phyloP scores from a whole-genome alignment of 257 asterid species.

The Cynanchum wilfordii region DNA sequence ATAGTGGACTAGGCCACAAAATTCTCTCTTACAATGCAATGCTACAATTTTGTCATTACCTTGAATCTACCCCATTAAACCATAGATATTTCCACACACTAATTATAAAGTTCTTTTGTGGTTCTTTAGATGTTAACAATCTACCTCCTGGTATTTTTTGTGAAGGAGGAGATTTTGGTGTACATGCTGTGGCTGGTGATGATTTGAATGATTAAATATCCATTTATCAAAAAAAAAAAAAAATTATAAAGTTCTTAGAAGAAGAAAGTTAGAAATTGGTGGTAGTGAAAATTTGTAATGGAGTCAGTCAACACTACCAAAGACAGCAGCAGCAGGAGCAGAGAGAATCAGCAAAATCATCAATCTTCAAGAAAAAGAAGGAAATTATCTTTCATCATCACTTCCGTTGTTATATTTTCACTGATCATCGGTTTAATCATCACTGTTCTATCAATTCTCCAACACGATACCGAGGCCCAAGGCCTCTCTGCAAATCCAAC shows the following conservation, averaged over 20 bases:
- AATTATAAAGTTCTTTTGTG: neutral
- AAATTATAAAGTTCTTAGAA: neutral
- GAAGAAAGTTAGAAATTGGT: neutral
- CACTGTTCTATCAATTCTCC: neutral
- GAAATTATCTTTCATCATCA: neutral
- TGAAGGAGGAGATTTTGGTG: too few species aligned
- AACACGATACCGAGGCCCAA: neutral
- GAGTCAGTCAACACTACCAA: neutral
- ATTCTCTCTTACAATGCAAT: too few species aligned
- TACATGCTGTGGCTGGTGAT: too few species aligned
- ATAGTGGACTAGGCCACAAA: too few species aligned
- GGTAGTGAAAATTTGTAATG: neutral
- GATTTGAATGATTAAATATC: too few species aligned
- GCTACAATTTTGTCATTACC: too few species aligned
- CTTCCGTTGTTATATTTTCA: neutral
- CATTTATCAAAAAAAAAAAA: too few species aligned
- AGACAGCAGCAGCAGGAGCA: neutral
- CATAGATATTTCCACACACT: neutral
- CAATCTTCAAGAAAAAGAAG: conserved; percentile 1
- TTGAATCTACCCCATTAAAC: neutral
- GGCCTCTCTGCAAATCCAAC: conserved; percentile 7
- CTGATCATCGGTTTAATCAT: neutral
- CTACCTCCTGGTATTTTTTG: too few species aligned
- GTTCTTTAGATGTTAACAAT: too few species aligned
- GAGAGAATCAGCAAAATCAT: neutral